Evolutionary conservation across 352 stramenopile genomes (phyloP), one percentile per base, ranked within the genome.

Genomic region (Saprolegnia diclina): DNA sequence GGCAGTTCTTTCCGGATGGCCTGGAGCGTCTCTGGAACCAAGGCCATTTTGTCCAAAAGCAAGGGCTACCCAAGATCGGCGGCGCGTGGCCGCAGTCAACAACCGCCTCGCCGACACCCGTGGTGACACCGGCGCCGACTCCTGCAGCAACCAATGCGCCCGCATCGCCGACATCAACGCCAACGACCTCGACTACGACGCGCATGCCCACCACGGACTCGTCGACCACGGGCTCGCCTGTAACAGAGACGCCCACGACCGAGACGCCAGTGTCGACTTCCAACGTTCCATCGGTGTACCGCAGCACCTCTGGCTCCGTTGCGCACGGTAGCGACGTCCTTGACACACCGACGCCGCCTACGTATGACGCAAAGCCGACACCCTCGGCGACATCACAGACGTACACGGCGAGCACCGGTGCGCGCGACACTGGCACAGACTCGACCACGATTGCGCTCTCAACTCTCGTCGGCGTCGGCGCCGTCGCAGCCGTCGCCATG

Each of bases 1-100:
- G 79, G 11, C n/a, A 57, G 4, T 89, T 89, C 64, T 89, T 87
- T 68, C 55, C 67, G 5, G 73, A 83, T n/a, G 57, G 76, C 29
- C 83, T 89, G 21, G 72, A 75, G 22, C 70, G 74, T 67, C 76
- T 88, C 16, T 89, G 79, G 81, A 75, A 89, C 72, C 74, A 84
- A 11, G 79, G 81, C 11, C 55, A 65, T 42, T 72, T 68, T 52
- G 67, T 72, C 40, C 26, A 62, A 16, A 48, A 62, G 10, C 5
- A 55, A 38, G 59, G 67, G 21, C 63, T 74, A 48, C 54, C 67
- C 5, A 44, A 42, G 32, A 64, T 74, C 21, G 53, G 52, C 40
- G 57, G 38, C 21, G 24, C 11, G 24, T n/a, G 11, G 35, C 52
- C 52, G 24, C 11, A 18, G 11, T 26, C n/a, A 14, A 59, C 52